Evolutionary conservation across 2,329 filamentous ascomycete species (phyloP).

Genomic region (Pseudogymnoascus sp.): DNA sequence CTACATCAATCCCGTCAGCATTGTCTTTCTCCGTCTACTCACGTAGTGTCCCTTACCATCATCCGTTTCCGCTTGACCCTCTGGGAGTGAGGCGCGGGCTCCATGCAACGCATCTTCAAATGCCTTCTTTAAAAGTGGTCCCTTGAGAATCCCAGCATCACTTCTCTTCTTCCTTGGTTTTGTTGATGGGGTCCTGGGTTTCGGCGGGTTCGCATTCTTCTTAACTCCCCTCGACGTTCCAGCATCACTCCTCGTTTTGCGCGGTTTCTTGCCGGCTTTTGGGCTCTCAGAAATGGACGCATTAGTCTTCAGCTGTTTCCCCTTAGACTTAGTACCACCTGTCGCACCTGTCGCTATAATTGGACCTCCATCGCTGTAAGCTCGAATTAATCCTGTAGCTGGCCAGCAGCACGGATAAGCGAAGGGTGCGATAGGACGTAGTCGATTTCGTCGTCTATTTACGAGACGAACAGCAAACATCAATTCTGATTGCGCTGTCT

Average conservation of each 20-base stretch:
- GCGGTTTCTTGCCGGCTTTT: background rate
- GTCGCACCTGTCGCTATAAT: background rate
- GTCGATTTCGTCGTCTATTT: background rate
- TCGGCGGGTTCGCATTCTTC: background rate
- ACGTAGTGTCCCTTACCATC: background rate
- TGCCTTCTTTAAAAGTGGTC: background rate
- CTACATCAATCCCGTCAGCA: background rate
- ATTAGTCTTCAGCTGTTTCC: background rate
- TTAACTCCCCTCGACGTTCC: background rate
- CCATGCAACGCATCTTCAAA: background rate
- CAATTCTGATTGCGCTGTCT: background rate
- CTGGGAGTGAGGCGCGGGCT: background rate
- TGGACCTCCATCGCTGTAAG: constrained; percentile 4
- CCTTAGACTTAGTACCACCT: background rate
- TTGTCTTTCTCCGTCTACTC: background rate
- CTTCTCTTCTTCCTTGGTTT: background rate
- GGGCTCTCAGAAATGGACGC: background rate
- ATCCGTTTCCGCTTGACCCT: background rate
- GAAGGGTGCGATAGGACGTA: background rate
- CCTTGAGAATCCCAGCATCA: background rate
- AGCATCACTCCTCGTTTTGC: background rate
- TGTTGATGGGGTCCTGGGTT: background rate
- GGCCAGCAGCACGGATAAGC: background rate
- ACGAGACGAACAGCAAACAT: background rate
- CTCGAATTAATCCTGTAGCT: background rate